Evolutionary conservation across 2,329 filamentous ascomycete genomes (phyloP).

Genomic region (Ophiostoma piceae): DNA sequence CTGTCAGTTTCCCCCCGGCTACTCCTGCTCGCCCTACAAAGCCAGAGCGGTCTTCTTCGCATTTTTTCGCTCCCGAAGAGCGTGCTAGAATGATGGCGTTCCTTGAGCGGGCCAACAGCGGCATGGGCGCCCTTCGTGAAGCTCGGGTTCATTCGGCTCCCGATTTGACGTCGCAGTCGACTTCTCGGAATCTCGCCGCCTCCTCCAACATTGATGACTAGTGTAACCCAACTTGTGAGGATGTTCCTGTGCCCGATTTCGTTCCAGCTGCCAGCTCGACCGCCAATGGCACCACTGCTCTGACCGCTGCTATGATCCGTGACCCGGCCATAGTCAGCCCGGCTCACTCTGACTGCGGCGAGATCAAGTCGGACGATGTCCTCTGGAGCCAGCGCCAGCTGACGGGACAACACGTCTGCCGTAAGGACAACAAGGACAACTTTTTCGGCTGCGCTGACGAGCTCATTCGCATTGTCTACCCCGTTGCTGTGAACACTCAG

Average conservation of each 20-base stretch:
- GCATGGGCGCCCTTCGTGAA: not conserved
- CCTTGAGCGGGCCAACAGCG: not conserved
- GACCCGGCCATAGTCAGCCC: not conserved
- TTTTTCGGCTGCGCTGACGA: not conserved
- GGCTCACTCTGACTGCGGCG: not conserved
- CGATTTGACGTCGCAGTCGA: too few relatives aligned
- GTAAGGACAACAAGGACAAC: not conserved
- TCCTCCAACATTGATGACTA: conserved; percentile 17
- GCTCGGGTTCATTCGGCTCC: too few relatives aligned
- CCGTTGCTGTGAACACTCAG: not conserved
- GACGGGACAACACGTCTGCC: not conserved
- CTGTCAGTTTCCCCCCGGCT: not conserved
- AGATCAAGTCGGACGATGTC: not conserved
- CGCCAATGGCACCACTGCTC: not conserved
- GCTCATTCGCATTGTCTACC: not conserved
- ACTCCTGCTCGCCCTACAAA: not conserved
- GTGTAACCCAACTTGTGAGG: conserved; percentile 11
- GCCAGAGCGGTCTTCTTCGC: not conserved
- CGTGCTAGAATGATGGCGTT: not conserved
- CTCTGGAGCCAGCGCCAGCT: not conserved
- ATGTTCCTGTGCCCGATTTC: not conserved
- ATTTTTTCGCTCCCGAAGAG: not conserved
- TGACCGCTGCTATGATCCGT: not conserved
- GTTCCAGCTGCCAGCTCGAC: not conserved
- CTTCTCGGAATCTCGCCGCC: not conserved